Conservation (phyloP, 202 grass and related monocot genomes). For the Dendrocalamus latiflorus region DNA sequence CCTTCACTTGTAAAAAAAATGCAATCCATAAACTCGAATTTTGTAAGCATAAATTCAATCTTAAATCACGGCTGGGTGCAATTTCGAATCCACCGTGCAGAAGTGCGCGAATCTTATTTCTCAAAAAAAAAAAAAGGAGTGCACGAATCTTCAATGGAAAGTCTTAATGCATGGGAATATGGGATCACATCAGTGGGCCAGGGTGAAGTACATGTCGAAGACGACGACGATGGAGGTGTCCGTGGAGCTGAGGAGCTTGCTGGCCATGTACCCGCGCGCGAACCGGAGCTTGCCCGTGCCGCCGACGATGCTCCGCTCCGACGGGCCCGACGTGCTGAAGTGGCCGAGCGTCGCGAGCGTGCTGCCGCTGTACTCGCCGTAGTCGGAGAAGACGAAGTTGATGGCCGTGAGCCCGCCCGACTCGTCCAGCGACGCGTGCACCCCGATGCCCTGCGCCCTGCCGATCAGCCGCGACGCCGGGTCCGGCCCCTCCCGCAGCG, state of each 20-base stretch:
- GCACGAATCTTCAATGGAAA: no score
- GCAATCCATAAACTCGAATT: no score
- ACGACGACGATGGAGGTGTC: conserved; percentile 46
- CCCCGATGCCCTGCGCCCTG: conserved; percentile 34
- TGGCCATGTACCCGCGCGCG: conserved; percentile 58
- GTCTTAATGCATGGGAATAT: no score
- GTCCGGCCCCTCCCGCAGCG: conserved; percentile 40
- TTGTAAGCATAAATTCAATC: no score
- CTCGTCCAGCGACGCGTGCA: conserved; percentile 54
- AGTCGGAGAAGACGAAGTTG: conserved; percentile 49
- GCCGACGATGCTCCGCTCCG: conserved; percentile 57
- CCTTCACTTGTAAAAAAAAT: no score
- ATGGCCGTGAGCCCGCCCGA: conserved; percentile 29
- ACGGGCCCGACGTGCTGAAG: neutral
- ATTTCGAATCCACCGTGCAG: no score
- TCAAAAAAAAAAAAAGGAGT: no score
- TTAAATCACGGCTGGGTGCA: no score
- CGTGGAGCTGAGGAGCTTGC: conserved; percentile 43
- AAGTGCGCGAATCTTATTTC: no score
- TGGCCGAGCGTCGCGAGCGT: conserved; percentile 37
- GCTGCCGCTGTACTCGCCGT: conserved; percentile 43
- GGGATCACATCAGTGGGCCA: neutral
- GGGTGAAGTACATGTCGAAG: conserved; percentile 53
- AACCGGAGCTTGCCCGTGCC: conserved; percentile 65
- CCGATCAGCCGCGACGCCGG: conserved; percentile 52